These are phyloP conservation scores for Xylariaceae sp. DNA, from an alignment of 2,329 filamentous ascomycete species.

Conservation along the genomic window DNA sequence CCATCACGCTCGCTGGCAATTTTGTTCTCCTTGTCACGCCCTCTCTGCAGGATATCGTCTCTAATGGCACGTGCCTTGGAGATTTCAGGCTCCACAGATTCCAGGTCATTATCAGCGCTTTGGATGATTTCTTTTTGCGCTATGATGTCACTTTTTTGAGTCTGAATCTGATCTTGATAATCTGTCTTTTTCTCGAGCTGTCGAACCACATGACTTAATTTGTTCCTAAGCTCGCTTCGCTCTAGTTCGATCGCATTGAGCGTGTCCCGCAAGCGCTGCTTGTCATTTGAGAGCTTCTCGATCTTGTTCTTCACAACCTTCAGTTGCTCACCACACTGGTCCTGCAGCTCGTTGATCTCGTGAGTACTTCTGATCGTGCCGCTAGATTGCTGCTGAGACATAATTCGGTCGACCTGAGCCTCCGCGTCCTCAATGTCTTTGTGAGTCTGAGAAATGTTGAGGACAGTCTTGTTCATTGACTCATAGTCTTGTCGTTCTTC, in stretches of 20 bases:
- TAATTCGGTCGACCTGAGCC: conserved; percentile 74
- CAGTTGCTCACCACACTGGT: conserved; percentile 69
- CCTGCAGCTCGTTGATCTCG: conserved; percentile 81
- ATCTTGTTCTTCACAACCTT: conserved; percentile 68
- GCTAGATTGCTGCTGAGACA: conserved; percentile 74
- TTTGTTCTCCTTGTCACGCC: conserved; percentile 73
- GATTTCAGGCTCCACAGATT: conserved; percentile 76
- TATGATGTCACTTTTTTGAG: conserved; percentile 69
- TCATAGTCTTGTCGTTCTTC: conserved; percentile 75
- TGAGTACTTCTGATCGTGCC: conserved; percentile 73
- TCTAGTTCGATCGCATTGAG: conserved; percentile 78
- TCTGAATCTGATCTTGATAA: conserved; percentile 73
- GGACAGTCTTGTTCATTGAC: conserved; percentile 75
- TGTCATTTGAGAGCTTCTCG: conserved; percentile 69
- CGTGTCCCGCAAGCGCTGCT: conserved; percentile 71
- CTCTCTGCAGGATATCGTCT: conserved; percentile 76
- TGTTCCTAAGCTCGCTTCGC: conserved; percentile 74
- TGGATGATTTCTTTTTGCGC: conserved; percentile 74
- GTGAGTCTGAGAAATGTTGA: conserved; percentile 74
- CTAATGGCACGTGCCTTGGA: conserved; percentile 75
- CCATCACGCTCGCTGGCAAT: conserved; percentile 73
- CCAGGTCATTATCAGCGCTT: conserved; percentile 73
- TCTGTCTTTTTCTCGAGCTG: conserved; percentile 82
- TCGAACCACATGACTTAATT: conserved; percentile 71
- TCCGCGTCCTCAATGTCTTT: conserved; percentile 75